These are phyloP conservation scores for Mucor plumbeus DNA, from an alignment of 371 early-diverging fungal species.

Conservation along the genomic window DNA sequence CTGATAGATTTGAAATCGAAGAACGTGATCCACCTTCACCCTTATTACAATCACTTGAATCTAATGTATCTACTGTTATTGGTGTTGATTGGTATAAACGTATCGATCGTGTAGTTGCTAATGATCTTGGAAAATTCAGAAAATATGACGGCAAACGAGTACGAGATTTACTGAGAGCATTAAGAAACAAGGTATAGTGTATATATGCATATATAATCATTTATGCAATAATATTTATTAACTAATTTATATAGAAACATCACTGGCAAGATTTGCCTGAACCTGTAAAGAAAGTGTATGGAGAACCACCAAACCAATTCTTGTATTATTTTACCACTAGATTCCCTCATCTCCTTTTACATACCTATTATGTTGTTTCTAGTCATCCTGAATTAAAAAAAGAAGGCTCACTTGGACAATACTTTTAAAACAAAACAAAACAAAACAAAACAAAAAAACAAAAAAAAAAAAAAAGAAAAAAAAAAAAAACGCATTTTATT, in stretches of 20 bases:
- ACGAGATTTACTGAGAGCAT: slow-evolving; percentile 88
- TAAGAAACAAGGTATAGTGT: slow-evolving; percentile 79
- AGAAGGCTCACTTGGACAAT: slow-evolving; percentile 72
- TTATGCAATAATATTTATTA: background rate
- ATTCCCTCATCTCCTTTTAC: slow-evolving; percentile 89
- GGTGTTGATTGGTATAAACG: slow-evolving; percentile 84
- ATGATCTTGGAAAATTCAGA: slow-evolving; percentile 87
- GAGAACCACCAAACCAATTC: slow-evolving; percentile 88
- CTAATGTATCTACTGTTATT: slow-evolving; percentile 62
- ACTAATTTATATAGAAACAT: slow-evolving; percentile 67
- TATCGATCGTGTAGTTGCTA: slow-evolving; percentile 79
- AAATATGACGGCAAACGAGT: slow-evolving; percentile 88
- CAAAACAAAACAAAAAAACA: no score
- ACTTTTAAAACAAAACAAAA: no score
- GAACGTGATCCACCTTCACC: slow-evolving; percentile 73
- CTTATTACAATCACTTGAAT: slow-evolving; percentile 70
- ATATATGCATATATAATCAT: background rate
- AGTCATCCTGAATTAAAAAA: slow-evolving; percentile 56
- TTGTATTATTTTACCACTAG: slow-evolving; percentile 86
- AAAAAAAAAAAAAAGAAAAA: no score
- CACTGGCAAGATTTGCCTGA: slow-evolving; percentile 94
- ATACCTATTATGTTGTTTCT: slow-evolving; percentile 69
- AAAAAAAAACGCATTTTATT: slow-evolving; percentile 1
- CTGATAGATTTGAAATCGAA: slow-evolving; percentile 93
- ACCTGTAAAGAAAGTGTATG: slow-evolving; percentile 78